These are phyloP conservation scores for Fraxinus floribunda DNA, from an alignment of 305 asterid species.

Conservation along the genomic window DNA sequence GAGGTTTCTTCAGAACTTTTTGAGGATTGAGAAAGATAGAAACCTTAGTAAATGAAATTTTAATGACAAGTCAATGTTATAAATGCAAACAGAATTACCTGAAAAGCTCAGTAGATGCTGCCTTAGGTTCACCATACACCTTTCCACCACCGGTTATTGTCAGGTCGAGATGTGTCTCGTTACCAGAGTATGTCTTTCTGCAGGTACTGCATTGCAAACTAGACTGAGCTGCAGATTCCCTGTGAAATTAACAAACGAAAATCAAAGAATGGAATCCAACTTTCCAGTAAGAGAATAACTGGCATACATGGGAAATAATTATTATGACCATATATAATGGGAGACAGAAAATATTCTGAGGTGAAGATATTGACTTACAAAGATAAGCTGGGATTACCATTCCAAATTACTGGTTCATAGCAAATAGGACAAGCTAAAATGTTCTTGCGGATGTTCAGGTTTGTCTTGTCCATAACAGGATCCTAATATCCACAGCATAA, in stretches of 20 bases:
- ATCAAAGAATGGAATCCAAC: not conserved
- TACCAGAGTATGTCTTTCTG: slow-evolving; percentile 58
- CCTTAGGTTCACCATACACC: slow-evolving; percentile 64
- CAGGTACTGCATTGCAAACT: slow-evolving; percentile 59
- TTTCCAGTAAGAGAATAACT: not conserved
- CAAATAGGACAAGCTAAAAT: slow-evolving; percentile 85
- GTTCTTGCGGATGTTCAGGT: slow-evolving; percentile 40
- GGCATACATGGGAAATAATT: not conserved
- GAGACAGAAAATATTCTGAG: not conserved
- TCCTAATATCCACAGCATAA: slow-evolving; percentile 40
- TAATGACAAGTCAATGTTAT: not conserved
- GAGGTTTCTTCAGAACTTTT: not conserved
- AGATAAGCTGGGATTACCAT: slow-evolving; percentile 36
- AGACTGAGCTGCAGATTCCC: slow-evolving; percentile 46
- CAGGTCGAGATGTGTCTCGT: slow-evolving; percentile 60
- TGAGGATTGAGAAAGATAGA: slow-evolving; percentile 3
- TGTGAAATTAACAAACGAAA: slow-evolving; percentile 28
- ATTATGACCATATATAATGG: not conserved
- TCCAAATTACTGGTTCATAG: slow-evolving; percentile 45
- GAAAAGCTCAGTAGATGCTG: slow-evolving; percentile 78
- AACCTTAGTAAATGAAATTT: not conserved
- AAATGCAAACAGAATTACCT: slow-evolving; percentile 38
- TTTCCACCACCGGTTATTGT: slow-evolving; percentile 58
- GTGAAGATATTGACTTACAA: slow-evolving; percentile 42
- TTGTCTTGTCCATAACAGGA: slow-evolving; percentile 40